These are phyloP conservation scores for Corchorus olitorius DNA, from an alignment of 345 rosid species.

Conservation along the genomic window DNA sequence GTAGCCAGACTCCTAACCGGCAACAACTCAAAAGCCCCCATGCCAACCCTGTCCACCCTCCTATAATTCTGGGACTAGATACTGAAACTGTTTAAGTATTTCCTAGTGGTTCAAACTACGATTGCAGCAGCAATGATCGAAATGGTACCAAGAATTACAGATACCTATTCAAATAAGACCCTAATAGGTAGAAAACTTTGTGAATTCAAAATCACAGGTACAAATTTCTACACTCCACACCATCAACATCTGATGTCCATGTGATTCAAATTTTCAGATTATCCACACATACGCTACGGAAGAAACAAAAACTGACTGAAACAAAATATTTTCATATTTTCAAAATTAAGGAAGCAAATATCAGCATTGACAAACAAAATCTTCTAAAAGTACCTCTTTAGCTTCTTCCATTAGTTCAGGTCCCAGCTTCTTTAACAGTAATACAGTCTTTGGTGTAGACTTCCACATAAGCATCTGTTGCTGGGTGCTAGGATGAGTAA, in stretches of 20 bases:
- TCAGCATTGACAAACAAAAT: neutral
- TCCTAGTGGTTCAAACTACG: neutral
- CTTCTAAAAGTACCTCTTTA: slow-evolving; percentile 61
- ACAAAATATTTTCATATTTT: neutral
- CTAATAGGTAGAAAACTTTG: neutral
- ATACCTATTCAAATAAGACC: slow-evolving; percentile 2
- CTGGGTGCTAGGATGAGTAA: slow-evolving; percentile 98
- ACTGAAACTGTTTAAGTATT: neutral
- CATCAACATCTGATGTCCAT: neutral
- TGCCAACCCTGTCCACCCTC: neutral
- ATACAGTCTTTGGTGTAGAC: slow-evolving; percentile 83
- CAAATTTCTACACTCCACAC: neutral
- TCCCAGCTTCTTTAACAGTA: slow-evolving; percentile 90
- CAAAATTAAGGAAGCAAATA: slow-evolving; percentile 4
- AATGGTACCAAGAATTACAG: neutral
- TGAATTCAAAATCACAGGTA: neutral
- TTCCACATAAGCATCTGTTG: slow-evolving; percentile 99
- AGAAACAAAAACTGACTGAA: neutral
- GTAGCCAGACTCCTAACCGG: neutral
- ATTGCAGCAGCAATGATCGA: neutral
- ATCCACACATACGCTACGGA: neutral
- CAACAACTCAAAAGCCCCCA: neutral
- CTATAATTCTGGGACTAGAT: slow-evolving; percentile 4
- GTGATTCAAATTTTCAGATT: slow-evolving; percentile 3
- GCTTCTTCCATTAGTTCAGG: slow-evolving; percentile 94